Percentiles rank a stretch among this genome's conserved stretches.
phyloP scores from a whole-genome alignment of 1,139 yeast genomes.

The Waltiozyma sp. region DNA sequence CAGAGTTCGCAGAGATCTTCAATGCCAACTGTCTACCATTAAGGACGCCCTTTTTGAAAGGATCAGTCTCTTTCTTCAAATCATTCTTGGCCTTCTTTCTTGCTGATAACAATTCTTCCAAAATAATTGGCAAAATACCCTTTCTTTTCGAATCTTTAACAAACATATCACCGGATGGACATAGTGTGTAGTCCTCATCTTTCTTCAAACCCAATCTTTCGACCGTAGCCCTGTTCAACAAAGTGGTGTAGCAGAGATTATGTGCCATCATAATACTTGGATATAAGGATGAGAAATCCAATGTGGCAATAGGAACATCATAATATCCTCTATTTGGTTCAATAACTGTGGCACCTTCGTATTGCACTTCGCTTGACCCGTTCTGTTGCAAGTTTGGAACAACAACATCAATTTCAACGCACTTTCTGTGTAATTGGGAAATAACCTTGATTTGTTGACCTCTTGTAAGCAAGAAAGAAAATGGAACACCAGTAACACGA shows the following conservation, averaged over 20 bases:
- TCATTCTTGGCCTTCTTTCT: constrained; percentile 90
- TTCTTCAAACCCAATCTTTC: constrained; percentile 51
- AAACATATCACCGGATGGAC: constrained; percentile 91
- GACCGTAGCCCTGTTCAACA: constrained; percentile 60
- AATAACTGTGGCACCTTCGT: constrained; percentile 98
- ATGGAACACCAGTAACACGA: constrained; percentile 97
- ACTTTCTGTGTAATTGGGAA: constrained; percentile 88
- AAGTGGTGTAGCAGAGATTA: constrained; percentile 88
- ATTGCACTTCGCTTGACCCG: constrained; percentile 73
- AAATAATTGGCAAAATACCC: constrained; percentile 86
- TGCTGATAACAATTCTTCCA: constrained; percentile 79
- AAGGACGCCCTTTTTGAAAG: constrained; percentile 83
- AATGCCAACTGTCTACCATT: constrained; percentile 96
- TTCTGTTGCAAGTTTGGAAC: constrained; percentile 85
- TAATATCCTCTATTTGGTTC: constrained; percentile 94
- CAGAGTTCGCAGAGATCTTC: constrained; percentile 95
- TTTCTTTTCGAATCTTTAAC: constrained; percentile 62
- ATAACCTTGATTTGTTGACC: constrained; percentile 98
- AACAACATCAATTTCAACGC: constrained; percentile 73
- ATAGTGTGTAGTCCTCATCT: constrained; percentile 67
- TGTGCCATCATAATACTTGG: constrained; percentile 99
- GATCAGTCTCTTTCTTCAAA: constrained; percentile 85
- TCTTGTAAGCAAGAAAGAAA: constrained; percentile 74
- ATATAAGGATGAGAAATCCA: constrained; percentile 94
- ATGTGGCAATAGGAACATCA: constrained; percentile 93